Base-by-base conservation (phyloP, 2,329 filamentous ascomycete species). In the Magnaporthiopsis incrustans region DNA sequence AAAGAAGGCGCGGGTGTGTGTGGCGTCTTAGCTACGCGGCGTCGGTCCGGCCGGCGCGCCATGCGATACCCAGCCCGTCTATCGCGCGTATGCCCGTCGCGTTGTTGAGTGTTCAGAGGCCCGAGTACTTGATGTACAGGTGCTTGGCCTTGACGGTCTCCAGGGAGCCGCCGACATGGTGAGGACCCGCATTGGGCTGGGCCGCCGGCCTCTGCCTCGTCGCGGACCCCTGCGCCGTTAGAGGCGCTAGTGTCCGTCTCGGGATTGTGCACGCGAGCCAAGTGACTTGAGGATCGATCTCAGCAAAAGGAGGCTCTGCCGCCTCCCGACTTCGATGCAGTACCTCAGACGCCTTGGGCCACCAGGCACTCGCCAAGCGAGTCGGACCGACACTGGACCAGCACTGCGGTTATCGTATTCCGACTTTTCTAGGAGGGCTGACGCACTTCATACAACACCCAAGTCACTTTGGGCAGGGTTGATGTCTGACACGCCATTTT, bases 1-100 rank as follows among this genome's bases (percentile, higher is more conserved):
- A 79, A 97, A 98, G 81, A 97, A 93, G 78, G 85, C 85, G 71
- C 94, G 89, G 71, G 97, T 84, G 79, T 97, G 94, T 73, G 87
- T 85, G 66, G 87, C 81, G 66, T 85, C 89, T 5, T 30, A 5
- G 7, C 82, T 97, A 86, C 71, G 85, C 77, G 62, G 84, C 94
- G 74, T 88, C 86, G 11, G 85, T 87, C 27, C 85, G 78, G 4
- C 85, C 86, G 2, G 83, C 79, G 56, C 76, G 70, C 85, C 85
- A 89, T 7, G 76, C 68, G 30, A 88, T 77, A 2, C 77, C 72
- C 0, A 85, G 86, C 0, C 85, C 86, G 57, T 82, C 85, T 82
- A 88, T 83, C 65, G 82, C 82, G 67, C 80, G 73, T 70, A 88
- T 79, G 3, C 85, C 85, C 0, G 84, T 81, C 2, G 81, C 79